phyloP scores from a whole-genome alignment of 495 filamentous ascomycete genomes.

The Articulospora tetracladia region DNA sequence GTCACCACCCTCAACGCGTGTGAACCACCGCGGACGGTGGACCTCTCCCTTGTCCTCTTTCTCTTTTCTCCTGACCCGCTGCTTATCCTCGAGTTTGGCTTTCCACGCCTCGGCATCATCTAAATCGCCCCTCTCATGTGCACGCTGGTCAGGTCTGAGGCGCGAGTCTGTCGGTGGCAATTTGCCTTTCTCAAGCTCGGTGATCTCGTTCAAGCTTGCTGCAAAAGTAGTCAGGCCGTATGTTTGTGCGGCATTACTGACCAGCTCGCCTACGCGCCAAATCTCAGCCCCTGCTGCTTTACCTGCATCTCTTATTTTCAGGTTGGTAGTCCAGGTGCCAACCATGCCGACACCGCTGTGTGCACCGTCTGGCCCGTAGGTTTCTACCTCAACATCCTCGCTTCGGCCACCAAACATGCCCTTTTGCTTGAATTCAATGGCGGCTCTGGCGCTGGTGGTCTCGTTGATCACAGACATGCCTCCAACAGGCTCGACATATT shows the following conservation, averaged over 20 bases:
- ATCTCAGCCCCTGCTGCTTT: conserved; percentile 55
- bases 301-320: conserved; percentile 58
- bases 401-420: conserved; percentile 95
- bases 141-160: conserved; percentile 87
- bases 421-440: conserved; percentile 82
- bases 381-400: conserved; percentile 79
- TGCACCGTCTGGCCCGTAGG: conserved; percentile 59
- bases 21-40: conserved; percentile 81
- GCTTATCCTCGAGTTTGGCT: conserved; percentile 76
- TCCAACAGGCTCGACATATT: conserved; percentile 94
- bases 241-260: conserved; percentile 66
- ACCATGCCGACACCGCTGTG: conserved; percentile 57
- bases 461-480: conserved; percentile 81
- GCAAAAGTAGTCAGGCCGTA: conserved; percentile 90
- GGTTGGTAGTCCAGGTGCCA: conserved; percentile 80
- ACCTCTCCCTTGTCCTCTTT: conserved; percentile 69
- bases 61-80: conserved; percentile 68
- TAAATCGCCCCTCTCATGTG: conserved; percentile 75
- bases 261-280: conserved; percentile 74
- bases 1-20: conserved; percentile 45
- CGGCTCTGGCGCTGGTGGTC: conserved; percentile 70
- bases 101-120: conserved; percentile 85
- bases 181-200: conserved; percentile 64
- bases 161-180: conserved; percentile 79
- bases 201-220: conserved; percentile 83